Evolutionary conservation across 305 asterid genomes (phyloP).

Genomic region (Fraxinus latifolia): DNA sequence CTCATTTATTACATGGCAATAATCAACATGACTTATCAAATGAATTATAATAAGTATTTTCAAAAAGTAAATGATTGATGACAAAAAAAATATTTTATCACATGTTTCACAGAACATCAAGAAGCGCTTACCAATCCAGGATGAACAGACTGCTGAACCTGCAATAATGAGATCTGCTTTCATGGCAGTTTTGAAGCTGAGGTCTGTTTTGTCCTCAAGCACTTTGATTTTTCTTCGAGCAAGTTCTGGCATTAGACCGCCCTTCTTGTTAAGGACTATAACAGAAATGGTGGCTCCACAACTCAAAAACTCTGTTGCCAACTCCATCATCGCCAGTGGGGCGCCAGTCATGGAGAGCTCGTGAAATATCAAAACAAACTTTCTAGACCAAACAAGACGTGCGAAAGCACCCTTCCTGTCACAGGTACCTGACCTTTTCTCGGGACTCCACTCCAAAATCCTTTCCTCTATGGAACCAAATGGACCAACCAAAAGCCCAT

Average conservation of each 20-base stretch:
- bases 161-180: conserved; percentile 93
- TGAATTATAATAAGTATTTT: neutral
- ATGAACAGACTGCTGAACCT: conserved; percentile 92
- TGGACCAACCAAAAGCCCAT: conserved; percentile 87
- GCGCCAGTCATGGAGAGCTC: conserved; percentile 99
- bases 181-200: conserved; percentile 93
- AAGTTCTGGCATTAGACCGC: conserved; percentile 87
- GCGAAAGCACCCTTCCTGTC: conserved; percentile 91
- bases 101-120: neutral
- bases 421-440: conserved; percentile 83
- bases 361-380: conserved; percentile 84
- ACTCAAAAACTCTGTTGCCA: conserved; percentile 92
- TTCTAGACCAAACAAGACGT: conserved; percentile 97
- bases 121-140: conserved; percentile 85
- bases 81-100: conserved; percentile 14
- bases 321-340: conserved; percentile 97
- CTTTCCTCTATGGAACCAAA: conserved; percentile 88
- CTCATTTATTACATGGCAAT: neutral
- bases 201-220: conserved; percentile 70
- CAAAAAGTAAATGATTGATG: neutral
- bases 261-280: conserved; percentile 77
- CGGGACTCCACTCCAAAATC: conserved; percentile 96
- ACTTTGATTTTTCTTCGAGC: conserved; percentile 85
- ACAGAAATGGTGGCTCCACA: conserved; percentile 91
- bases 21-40: neutral